Base-by-base conservation (phyloP, 1,139 yeast species). In the Geotrichum phurueaensis region DNA sequence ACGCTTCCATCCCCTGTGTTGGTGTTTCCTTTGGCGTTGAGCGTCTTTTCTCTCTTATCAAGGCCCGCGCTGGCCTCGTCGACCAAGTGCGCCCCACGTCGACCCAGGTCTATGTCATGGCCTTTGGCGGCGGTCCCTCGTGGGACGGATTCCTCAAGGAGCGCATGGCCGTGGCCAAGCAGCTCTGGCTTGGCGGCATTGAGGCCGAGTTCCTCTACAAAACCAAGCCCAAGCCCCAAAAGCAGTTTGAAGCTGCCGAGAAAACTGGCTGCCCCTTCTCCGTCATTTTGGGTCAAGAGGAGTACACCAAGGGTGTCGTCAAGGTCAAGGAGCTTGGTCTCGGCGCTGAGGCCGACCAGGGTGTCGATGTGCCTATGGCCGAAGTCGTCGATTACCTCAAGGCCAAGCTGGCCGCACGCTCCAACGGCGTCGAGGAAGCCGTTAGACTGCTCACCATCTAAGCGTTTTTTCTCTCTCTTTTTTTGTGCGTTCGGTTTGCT, bases 21-120 rank as follows among this genome's bases (percentile, higher is more conserved):
- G 99, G 99, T 75, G 80, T 92, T 60, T 92, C 98, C 3, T 94
- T 94, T 70, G 99, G 99, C 70, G 94, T 94, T 60, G 99, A 94
- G 77, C 85, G 99, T 75, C 78, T 94, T 65, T 94, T 94, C 73
- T 90, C 98, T 13, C 78, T 94, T 62, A 85, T 94, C 70, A 91
- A 89, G 75, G 86, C 90, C 60, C 84, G 96, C 72, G 76, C 76
- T 50, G 78, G 79, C 20, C 77, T 86, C 53, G 82, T 84, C 65
- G 79, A 83, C 65, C 77, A 77, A 65, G 81, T 91, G 63, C 84
- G 94, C 68, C 85, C 97, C 45, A 82, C 92, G 50, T 85, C 92
- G 57, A 94, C 98, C 15, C 96, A 94, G 74, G 98, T 89, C 20
- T 94, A 81, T 71, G 87, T 94, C 59, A 92, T 94, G 97, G 98